Percentiles rank a stretch among this genome's conserved stretches.
Conservation (phyloP, 257 asterid genomes). For the Henckelia pumila region DNA sequence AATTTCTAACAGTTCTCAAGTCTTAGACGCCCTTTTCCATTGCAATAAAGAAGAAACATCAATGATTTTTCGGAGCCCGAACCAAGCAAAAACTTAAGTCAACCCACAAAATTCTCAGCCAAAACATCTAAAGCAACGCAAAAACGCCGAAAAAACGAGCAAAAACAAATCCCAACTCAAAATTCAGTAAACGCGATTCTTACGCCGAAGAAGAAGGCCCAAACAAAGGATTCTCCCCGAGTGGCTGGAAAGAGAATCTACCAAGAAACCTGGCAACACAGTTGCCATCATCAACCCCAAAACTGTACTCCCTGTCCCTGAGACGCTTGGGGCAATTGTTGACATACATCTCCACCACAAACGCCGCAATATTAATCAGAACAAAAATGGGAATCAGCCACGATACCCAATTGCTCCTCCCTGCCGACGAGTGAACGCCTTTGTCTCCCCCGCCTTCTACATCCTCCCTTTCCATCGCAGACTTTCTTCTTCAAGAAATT, state of each 20-base stretch:
- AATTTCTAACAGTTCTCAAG: too few species aligned
- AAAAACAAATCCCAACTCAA: too few species aligned
- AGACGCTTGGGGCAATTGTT: constrained; percentile 66
- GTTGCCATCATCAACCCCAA: constrained; percentile 23
- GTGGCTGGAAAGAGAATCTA: constrained; percentile 80
- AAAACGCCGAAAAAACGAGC: too few species aligned
- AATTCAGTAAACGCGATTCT: constrained; percentile 24
- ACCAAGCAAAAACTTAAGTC: neutral
- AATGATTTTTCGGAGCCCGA: too few species aligned
- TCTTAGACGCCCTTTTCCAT: too few species aligned
- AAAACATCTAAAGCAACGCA: too few species aligned
- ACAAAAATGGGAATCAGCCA: constrained; percentile 78
- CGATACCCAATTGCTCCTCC: constrained; percentile 46
- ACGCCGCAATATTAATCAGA: constrained; percentile 55
- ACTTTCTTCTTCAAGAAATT: too few species aligned
- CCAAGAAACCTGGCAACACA: constrained; percentile 78
- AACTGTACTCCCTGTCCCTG: constrained; percentile 17
- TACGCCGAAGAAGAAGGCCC: constrained; percentile 93
- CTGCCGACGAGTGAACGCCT: too few species aligned
- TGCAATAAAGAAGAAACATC: too few species aligned
- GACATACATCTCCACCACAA: constrained; percentile 64
- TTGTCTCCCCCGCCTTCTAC: too few species aligned
- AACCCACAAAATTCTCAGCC: neutral
- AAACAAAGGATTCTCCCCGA: constrained; percentile 69
- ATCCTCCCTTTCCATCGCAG: too few species aligned